Percentiles rank a stretch among this genome's conserved stretches.
phyloP scores from a whole-genome alignment of 352 stramenopile species.

The Pythium apleroticum region DNA sequence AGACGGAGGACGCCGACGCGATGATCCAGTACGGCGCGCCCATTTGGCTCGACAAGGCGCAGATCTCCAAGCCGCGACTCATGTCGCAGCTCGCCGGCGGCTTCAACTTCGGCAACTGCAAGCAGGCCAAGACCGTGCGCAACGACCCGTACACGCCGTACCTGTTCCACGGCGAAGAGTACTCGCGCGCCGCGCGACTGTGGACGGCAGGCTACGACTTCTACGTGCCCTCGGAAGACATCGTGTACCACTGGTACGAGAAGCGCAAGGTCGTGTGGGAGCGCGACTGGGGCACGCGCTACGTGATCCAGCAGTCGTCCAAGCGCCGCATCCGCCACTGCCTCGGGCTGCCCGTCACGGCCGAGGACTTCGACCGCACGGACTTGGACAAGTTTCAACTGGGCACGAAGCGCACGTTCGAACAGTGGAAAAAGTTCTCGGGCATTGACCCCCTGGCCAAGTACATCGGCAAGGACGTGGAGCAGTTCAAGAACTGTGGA shows the following conservation, averaged over 20 bases:
- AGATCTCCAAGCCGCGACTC: slow-evolving; percentile 63
- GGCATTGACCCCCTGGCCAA: slow-evolving; percentile 71
- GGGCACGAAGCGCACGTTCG: slow-evolving; percentile 71
- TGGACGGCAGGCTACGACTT: slow-evolving; percentile 85
- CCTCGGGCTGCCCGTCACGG: slow-evolving; percentile 56
- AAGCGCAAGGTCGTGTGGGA: slow-evolving; percentile 83
- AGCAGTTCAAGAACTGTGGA: slow-evolving; percentile 75
- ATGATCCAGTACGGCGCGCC: slow-evolving; percentile 81
- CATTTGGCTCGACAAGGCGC: slow-evolving; percentile 67
- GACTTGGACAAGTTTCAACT: slow-evolving; percentile 69
- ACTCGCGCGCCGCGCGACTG: slow-evolving; percentile 70
- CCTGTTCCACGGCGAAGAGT: slow-evolving; percentile 82
- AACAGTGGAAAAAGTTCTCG: slow-evolving; percentile 81
- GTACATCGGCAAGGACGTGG: slow-evolving; percentile 44
- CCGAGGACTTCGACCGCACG: slow-evolving; percentile 72
- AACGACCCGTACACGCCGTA: slow-evolving; percentile 81
- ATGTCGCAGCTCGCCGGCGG: slow-evolving; percentile 79
- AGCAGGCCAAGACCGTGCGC: slow-evolving; percentile 65
- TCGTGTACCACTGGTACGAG: slow-evolving; percentile 84
- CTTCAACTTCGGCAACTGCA: slow-evolving; percentile 83
- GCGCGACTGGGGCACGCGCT: slow-evolving; percentile 70
- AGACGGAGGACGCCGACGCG: slow-evolving; percentile 59
- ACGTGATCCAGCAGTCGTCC: slow-evolving; percentile 62
- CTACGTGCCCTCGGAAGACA: slow-evolving; percentile 69
- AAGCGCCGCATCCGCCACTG: slow-evolving; percentile 74